Evolutionary conservation across 1,284 basidiomycete genomes (phyloP), one percentile per base, ranked within the genome.

Genomic region (Ceratobasidium sp.): DNA sequence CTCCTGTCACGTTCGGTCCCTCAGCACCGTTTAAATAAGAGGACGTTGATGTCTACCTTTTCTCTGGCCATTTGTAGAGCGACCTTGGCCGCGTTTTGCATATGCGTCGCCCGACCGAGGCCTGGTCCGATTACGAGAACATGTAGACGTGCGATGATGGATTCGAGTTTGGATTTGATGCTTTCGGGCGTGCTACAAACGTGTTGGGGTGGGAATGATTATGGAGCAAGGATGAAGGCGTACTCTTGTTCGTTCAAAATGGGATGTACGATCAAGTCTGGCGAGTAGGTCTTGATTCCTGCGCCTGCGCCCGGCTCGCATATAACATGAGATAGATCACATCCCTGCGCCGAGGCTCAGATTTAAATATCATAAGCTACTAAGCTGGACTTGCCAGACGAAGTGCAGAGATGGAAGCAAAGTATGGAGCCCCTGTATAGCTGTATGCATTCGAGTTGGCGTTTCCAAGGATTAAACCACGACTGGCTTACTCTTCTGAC

Each of bases 351-450:
- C 4, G 41, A 18, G 57, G 53, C 21, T 59, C 32, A 64, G 43
- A 23, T 16, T n/a, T 45, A 30, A 34, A 6, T 12, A 73, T 73
- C 78, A 21, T 12, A 76, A 39, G 74, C 28, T 50, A 67, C 46
- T 6, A 74, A 26, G 41, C 18, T 26, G 58, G 32, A 81, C 86
- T 64, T 79, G 92, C 58, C 78, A 96, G 86, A 75, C 93, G 87
- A 76, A 96, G 85, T 0, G 94, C 92, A 5, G 94, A 91, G 77
- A 97, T 93, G 32, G 93, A 88, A 2, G 94, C 91, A 79, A 97
- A 99, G 85, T 90, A 99, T 0, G 97, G 97, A 28, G 97, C 97
- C 18, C 97, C 97, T 0, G 96, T 94, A 81, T 98, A 99, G 77
- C 83, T 84, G 62, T 1, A 21, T 16, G 21, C n/a, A 1, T 1